phyloP scores from a whole-genome alignment of 345 rosid species.

The Eucalyptus polybractea region DNA sequence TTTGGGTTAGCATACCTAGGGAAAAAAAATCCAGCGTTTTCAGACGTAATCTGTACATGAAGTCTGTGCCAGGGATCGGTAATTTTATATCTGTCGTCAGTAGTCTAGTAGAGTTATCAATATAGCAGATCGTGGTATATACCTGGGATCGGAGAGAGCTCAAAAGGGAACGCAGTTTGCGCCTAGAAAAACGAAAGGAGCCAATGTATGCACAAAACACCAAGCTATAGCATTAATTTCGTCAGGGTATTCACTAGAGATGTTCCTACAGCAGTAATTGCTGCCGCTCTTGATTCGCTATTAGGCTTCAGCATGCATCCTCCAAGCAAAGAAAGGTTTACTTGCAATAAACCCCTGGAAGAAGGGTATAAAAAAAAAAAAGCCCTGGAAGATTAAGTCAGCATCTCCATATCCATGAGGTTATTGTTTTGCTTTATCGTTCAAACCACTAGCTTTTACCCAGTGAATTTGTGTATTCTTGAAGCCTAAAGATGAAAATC shows the following conservation, averaged over 20 bases:
- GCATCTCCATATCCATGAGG: background rate
- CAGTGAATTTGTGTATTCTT: background rate
- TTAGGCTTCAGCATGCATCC: background rate
- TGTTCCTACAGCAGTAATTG: background rate
- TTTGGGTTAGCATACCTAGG: background rate
- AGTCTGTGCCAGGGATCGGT: background rate
- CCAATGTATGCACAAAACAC: background rate
- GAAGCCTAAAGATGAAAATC: background rate
- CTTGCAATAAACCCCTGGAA: background rate
- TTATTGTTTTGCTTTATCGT: background rate
- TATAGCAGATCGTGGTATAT: background rate
- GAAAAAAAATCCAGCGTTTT: background rate
- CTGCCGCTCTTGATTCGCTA: background rate
- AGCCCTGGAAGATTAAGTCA: background rate
- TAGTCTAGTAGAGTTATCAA: background rate
- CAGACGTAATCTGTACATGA: background rate
- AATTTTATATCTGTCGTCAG: background rate
- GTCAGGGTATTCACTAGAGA: background rate
- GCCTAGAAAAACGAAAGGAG: background rate
- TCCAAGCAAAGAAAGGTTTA: background rate
- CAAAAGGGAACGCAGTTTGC: background rate
- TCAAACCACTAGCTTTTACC: background rate
- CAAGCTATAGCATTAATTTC: background rate
- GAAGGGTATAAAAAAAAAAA: background rate
- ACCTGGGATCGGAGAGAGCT: background rate